Base-by-base conservation (phyloP, 306 rosid genomes). In the Sophora flavescens region DNA sequence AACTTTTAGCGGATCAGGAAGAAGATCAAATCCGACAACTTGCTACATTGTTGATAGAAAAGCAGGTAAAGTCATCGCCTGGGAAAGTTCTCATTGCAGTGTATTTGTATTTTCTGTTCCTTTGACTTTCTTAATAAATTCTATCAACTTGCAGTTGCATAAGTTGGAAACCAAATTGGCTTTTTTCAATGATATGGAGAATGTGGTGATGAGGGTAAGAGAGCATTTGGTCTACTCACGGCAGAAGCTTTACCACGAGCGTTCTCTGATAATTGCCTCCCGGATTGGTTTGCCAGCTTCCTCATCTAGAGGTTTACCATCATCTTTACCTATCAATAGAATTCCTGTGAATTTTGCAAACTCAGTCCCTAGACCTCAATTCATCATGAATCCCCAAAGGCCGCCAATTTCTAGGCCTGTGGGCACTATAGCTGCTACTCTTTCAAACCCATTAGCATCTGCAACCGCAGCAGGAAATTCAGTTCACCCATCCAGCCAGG, bases 231-330 rank as follows among this genome's bases (percentile, higher is more conserved):
- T 89, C 72, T 81, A 93, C 80, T 84, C 91, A 67, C 87, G 90
- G 84, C 97, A 91, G 84, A 88, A 85, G 77, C 94, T 91, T 30
- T 91, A 81, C 90, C 92, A 88, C 63, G 97, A 89, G 41, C 87
- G 97, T 36, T 89, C 92, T 22, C 76, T 86, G 81, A 89, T 91
- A 75, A 91, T 89, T 59, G 94, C 97, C 26, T 78, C 88, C 58
- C 86, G 92, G 52, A 86, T 89, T 10, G 97, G 94, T 42, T 6
- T 87, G 65, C 88, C 91, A 3, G 81, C 88, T 56, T 80, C 89
- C 15, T 75, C 94, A 0, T 84, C 92, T 53, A 87, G 91, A 75
- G 86, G 66, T 39, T 68, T 77, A 51, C 86, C 93, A 4, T 75
- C 89, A 17, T 62, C 86, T 11, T 18, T 87, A 50, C 87, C 93